Evolutionary conservation across 2,329 filamentous ascomycete genomes (phyloP).

Genomic region (Monosporascus sp.): DNA sequence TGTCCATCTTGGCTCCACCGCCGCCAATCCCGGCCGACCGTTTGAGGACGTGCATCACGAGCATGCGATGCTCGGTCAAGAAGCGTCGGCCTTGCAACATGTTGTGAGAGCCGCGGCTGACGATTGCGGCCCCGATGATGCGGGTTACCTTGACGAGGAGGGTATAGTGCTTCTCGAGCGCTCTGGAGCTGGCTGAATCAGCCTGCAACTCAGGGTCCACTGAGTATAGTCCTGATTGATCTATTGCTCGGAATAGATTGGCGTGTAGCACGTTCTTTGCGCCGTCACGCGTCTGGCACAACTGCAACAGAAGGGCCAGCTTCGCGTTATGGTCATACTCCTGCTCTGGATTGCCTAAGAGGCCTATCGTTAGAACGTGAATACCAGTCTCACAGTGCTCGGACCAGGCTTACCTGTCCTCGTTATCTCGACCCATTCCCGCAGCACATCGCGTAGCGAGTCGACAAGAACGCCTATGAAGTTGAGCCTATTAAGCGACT

Average conservation of each 20-base stretch:
- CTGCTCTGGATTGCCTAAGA: slow-evolving; percentile 34
- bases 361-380: slow-evolving; percentile 9
- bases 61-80: slow-evolving; percentile 72
- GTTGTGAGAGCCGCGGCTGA: slow-evolving; percentile 79
- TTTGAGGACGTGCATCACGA: slow-evolving; percentile 88
- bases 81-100: slow-evolving; percentile 75
- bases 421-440: slow-evolving; percentile 61
- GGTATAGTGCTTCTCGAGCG: slow-evolving; percentile 76
- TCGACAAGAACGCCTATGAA: slow-evolving; percentile 89
- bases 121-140: slow-evolving; percentile 74
- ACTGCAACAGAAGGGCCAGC: slow-evolving; percentile 74
- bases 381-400: slow-evolving; percentile 8
- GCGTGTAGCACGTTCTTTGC: slow-evolving; percentile 84
- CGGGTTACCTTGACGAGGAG: slow-evolving; percentile 76
- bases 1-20: slow-evolving; percentile 31
- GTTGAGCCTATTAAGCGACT: slow-evolving; percentile 77
- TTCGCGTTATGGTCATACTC: slow-evolving; percentile 61
- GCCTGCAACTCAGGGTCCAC: slow-evolving; percentile 90
- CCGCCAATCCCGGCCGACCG: slow-evolving; percentile 72
- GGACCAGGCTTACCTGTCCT: slow-evolving; percentile 43
- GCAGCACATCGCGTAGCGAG: slow-evolving; percentile 70
- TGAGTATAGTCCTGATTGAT: slow-evolving; percentile 77
- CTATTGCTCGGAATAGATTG: slow-evolving; percentile 77
- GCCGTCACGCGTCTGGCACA: slow-evolving; percentile 79
- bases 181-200: slow-evolving; percentile 62